Conservation (phyloP, 176 grass and related monocot genomes). For the Cymbopogon citratus region DNA sequence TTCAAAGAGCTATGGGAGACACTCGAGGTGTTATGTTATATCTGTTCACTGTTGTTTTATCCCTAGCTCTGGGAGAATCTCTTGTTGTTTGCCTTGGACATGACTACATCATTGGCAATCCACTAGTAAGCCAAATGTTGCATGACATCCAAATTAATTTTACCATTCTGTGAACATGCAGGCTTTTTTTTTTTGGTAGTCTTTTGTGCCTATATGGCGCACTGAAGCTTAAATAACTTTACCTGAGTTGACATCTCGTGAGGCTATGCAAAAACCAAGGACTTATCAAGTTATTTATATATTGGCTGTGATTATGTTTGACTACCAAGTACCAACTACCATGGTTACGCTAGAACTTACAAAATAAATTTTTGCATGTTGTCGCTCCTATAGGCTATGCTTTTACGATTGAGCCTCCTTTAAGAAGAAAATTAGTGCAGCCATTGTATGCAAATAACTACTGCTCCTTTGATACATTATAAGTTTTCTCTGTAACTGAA, state of each 20-base stretch:
- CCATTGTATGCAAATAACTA: background rate
- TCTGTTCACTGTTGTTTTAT: background rate
- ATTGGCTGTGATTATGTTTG: background rate
- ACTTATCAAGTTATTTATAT: background rate
- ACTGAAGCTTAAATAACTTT: background rate
- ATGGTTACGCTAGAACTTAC: background rate
- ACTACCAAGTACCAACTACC: background rate
- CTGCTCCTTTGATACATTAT: background rate
- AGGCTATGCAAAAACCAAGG: background rate
- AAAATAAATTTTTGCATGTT: background rate
- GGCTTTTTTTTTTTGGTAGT: background rate
- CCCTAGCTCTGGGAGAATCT: background rate
- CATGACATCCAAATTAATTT: background rate
- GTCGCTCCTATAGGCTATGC: no score
- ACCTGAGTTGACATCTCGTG: background rate
- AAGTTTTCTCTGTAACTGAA: background rate
- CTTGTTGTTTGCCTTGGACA: background rate
- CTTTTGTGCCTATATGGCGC: background rate
- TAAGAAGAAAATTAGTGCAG: background rate
- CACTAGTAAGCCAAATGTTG: background rate
- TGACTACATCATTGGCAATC: background rate
- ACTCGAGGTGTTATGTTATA: background rate
- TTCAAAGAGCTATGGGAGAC: background rate
- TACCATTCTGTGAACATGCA: background rate
- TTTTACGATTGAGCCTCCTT: no score